Base-by-base conservation (phyloP, 2,329 filamentous ascomycete genomes). In the Colletotrichum lini region DNA sequence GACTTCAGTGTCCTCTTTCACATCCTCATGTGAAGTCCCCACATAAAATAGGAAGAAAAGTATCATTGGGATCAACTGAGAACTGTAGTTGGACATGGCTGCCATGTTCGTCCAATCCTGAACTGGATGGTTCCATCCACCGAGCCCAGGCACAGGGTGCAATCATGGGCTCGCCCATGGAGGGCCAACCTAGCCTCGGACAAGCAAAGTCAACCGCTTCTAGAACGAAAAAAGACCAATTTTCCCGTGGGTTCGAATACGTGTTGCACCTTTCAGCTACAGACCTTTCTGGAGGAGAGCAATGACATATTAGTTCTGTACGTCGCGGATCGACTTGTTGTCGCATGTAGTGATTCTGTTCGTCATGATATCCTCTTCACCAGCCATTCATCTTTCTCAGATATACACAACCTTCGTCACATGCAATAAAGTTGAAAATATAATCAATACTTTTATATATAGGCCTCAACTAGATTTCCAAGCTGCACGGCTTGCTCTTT, bases 381-480 rank as follows among this genome's bases (percentile, higher is more conserved):
- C 35, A 40, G 15, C 26, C 18, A 38, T 13, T 2, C 6, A 16
- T 8, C 38, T 7, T n/a, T 16, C 2, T 42, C 9, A 7, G 5
- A 42, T 23, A 3, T 1, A 23, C 7, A 15, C 23, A n/a, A n/a
- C 4, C 23, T 30, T 42, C 12, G 9, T 53, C 18, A 21, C 49
- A 44, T 30, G 38, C 42, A 35, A 4, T n/a, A 45, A 16, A 30
- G 26, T 8, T 47, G n/a, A 15, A 9, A 13, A 40, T 18, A 5
- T 4, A 49, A 62, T 40, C 50, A 71, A 18, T 45, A 58, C 50
- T 58, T 67, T 70, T 70, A 15, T 45, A 38, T 30, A 30, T 61
- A 23, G 35, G n/a, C 35, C 42, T 35, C 18, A 35, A 12, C 16
- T 38, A 10, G 35, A 38, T 10, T 15, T 56, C 42, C 53, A 70